Evolutionary conservation across 2,329 filamentous ascomycete genomes (phyloP), one percentile per base, ranked within the genome.

Genomic region (Cladophialophora chaetospira): DNA sequence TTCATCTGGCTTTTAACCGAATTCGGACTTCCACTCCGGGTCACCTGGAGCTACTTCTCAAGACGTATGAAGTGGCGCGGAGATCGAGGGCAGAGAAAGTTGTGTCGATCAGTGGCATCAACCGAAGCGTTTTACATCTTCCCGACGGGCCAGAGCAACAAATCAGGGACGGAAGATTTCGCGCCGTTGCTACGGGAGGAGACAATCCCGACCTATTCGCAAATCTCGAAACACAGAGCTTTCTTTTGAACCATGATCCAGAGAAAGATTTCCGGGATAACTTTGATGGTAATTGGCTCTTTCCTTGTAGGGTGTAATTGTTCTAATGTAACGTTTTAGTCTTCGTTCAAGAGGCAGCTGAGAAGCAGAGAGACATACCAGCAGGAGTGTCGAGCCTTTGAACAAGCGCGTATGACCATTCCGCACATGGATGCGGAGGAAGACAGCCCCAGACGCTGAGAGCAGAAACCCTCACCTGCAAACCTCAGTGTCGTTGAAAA

Each of bases 1-100:
- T 77, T 0, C 3, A 38, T 38, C 15, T 38, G 9, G 35, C 23
- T 3, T 6, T 50, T 4, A 11, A 29, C 25, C 2, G n/a, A 9
- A 17, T 43, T 21, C 3, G 10, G 3, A 10, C 8, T 43, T 3
- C 13, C 48, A 5, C 11, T 11, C 28, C 11, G 28, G 11, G 28
- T 31, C 11, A 11, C 28, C 28, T 31, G 28, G 5, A 11, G n/a
- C 11, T 38, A n/a, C 10, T 5, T 11, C 25, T 51, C 11, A 51
- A 51, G 11, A 23, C 35, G 1, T 51, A 51, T 28, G 36, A 51
- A 13, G 5, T 15, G 2, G 9, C 48, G 2, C 48, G 48, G 2
- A 51, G 36, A 21, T 13, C 19, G 13, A 26, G 48, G 10, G 48
- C 48, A 3, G 48, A 51, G 25, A 11, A 23, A 9, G 31, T 40